A percentile compares a stretch with the other conserved stretches of the same genome.
Evolutionary conservation across 768 basidiomycete species (phyloP).

Genomic region (Sporobolomyces roseus): DNA sequence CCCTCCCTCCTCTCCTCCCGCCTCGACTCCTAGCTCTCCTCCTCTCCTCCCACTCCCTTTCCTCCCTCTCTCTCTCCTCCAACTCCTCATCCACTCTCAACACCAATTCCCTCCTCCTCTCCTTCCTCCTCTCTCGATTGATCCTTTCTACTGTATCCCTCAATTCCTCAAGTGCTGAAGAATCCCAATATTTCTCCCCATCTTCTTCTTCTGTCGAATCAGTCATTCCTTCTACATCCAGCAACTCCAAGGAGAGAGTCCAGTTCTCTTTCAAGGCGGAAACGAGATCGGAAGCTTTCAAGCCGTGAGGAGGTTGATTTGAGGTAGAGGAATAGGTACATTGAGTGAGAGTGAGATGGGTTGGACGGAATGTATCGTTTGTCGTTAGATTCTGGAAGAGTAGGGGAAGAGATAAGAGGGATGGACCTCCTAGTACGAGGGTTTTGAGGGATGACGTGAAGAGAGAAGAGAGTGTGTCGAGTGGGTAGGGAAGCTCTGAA

Average conservation of each 20-base stretch:
- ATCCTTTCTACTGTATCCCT: not conserved
- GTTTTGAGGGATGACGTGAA: not conserved
- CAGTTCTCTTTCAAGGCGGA: not conserved
- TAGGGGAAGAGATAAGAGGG: not conserved
- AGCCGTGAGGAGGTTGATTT: not conserved
- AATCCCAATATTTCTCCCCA: not conserved
- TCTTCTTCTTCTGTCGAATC: not conserved
- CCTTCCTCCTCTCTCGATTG: not conserved
- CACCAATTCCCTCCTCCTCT: not conserved
- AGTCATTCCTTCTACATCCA: slow-evolving; percentile 2
- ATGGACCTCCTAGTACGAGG: not conserved
- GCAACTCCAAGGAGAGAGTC: not conserved
- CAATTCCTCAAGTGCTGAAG: not conserved
- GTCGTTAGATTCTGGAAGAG: not conserved
- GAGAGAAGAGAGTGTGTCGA: not conserved
- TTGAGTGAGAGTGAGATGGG: not conserved
- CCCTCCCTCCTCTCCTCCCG: not conserved
- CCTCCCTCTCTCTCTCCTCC: slow-evolving; percentile 2
- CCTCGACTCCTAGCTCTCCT: not conserved
- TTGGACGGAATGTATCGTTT: not conserved
- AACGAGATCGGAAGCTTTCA: not conserved
- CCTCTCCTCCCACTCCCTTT: not conserved
- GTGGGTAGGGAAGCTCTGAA: not conserved
- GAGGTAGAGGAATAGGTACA: not conserved
- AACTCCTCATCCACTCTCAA: not conserved